phyloP scores from a whole-genome alignment of 148 eudicot genomes.

The Silene uniflora region DNA sequence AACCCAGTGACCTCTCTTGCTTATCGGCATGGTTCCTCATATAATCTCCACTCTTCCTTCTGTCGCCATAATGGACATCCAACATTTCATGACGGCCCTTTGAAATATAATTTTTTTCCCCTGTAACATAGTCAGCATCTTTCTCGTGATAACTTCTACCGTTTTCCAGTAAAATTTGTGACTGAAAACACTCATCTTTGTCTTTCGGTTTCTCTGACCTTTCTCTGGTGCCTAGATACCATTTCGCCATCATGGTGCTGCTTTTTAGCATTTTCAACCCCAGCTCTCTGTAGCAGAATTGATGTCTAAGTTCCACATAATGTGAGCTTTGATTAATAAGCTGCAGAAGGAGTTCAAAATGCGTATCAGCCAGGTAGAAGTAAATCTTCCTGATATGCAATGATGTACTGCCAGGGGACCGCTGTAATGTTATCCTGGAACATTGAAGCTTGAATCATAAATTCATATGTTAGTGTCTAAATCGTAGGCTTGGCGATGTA shows the following conservation, averaged over 20 bases:
- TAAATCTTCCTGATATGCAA: too few species aligned
- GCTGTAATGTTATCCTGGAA: too few species aligned
- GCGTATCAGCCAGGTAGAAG: too few species aligned
- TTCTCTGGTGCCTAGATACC: constrained; percentile 51
- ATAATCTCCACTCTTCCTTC: constrained; percentile 61
- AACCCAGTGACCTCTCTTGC: constrained; percentile 51
- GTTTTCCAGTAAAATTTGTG: constrained; percentile 53
- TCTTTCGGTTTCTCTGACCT: constrained; percentile 65
- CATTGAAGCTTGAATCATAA: too few species aligned
- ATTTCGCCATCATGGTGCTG: constrained; percentile 57
- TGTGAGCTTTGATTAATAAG: too few species aligned
- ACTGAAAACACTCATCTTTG: constrained; percentile 55
- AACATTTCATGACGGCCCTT: constrained; percentile 47
- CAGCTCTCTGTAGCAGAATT: constrained; percentile 40
- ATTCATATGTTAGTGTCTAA: too few species aligned
- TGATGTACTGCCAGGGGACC: too few species aligned
- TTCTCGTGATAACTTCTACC: constrained; percentile 64
- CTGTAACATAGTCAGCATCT: constrained; percentile 49
- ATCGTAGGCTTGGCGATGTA: too few species aligned
- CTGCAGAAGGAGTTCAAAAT: too few species aligned
- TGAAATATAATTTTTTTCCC: constrained; percentile 57
- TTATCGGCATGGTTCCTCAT: constrained; percentile 53
- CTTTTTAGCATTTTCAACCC: constrained; percentile 54
- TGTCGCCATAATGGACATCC: constrained; percentile 63
- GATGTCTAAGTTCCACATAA: too few species aligned